Evolutionary conservation across 495 filamentous ascomycete genomes (phyloP).

Genomic region (Polyplosphaeria fusca): DNA sequence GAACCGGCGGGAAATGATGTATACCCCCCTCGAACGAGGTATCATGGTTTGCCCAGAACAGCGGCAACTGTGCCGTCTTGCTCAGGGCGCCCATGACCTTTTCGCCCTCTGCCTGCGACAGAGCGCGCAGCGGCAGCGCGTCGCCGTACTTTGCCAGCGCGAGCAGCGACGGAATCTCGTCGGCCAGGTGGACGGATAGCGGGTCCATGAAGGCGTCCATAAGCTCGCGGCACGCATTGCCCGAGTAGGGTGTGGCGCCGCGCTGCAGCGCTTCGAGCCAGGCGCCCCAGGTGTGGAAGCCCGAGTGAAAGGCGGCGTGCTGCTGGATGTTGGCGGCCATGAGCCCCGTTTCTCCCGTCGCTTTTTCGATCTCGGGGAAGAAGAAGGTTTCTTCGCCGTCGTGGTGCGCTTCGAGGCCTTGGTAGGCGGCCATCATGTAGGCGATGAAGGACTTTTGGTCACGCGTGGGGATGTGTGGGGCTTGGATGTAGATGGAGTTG

Average conservation of each 20-base stretch:
- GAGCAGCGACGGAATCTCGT: conserved; percentile 22
- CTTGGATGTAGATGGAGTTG: conserved; percentile 52
- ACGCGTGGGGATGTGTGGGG: conserved; percentile 39
- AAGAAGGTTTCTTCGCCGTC: conserved; percentile 43
- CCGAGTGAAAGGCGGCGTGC: conserved; percentile 14
- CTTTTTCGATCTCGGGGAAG: conserved; percentile 47
- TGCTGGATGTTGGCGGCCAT: conserved; percentile 40
- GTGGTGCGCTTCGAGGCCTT: conserved; percentile 46
- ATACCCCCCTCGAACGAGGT: conserved; percentile 17
- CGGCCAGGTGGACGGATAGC: conserved; percentile 14
- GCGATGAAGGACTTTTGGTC: conserved; percentile 43
- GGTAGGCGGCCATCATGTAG: conserved; percentile 37
- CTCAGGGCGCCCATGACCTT: conserved; percentile 13
- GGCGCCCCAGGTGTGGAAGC: conserved; percentile 11
- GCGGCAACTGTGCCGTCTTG: conserved; percentile 26
- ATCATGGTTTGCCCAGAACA: conserved; percentile 27
- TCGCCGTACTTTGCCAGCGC: conserved; percentile 10
- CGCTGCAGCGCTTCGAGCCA: conserved; percentile 2
- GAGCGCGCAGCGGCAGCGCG: conserved; percentile 6
- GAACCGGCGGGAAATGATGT: conserved; percentile 21
- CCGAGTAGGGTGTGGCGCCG: neutral
- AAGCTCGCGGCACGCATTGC: neutral
- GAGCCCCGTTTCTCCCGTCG: conserved; percentile 41
- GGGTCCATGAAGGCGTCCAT: conserved; percentile 24
- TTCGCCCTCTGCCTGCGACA: conserved; percentile 16